These are phyloP conservation scores for Geotrichum australiense DNA, from an alignment of 1,139 yeast genomes.

Conservation along the genomic window DNA sequence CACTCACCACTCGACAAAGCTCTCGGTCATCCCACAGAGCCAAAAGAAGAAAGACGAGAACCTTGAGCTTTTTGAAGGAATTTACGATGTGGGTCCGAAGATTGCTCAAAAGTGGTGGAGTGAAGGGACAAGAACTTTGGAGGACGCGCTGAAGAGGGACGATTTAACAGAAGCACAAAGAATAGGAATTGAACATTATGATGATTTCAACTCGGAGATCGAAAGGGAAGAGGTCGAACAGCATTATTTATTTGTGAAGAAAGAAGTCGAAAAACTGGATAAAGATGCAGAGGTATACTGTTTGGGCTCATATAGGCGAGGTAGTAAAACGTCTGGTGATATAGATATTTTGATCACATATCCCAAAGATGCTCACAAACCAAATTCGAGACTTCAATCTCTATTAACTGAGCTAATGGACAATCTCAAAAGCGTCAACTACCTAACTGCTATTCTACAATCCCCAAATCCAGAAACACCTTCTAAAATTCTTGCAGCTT, in stretches of 20 bases:
- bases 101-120: slow-evolving; percentile 42
- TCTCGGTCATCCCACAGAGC: slow-evolving; percentile 29
- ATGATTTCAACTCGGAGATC: slow-evolving; percentile 46
- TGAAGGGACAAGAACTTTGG: slow-evolving; percentile 38
- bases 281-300: slow-evolving; percentile 36
- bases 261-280: slow-evolving; percentile 36
- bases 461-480: slow-evolving; percentile 21
- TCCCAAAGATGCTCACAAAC: slow-evolving; percentile 28
- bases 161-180: slow-evolving; percentile 38
- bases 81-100: slow-evolving; percentile 49
- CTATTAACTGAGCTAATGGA: slow-evolving; percentile 33
- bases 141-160: slow-evolving; percentile 35
- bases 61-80: slow-evolving; percentile 38
- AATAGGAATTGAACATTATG: slow-evolving; percentile 44
- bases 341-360: slow-evolving; percentile 51
- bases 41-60: slow-evolving; percentile 29
- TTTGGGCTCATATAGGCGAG: slow-evolving; percentile 56
- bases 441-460: slow-evolving; percentile 33
- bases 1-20: slow-evolving; percentile 39
- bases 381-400: slow-evolving; percentile 28
- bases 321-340: slow-evolving; percentile 46
- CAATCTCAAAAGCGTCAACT: slow-evolving; percentile 29
- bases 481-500: slow-evolving; percentile 11
- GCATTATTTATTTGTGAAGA: slow-evolving; percentile 39
- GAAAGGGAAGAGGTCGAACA: slow-evolving; percentile 42